phyloP scores from a whole-genome alignment of 2,329 filamentous ascomycete genomes.

The Dryadomyces quercivorus region DNA sequence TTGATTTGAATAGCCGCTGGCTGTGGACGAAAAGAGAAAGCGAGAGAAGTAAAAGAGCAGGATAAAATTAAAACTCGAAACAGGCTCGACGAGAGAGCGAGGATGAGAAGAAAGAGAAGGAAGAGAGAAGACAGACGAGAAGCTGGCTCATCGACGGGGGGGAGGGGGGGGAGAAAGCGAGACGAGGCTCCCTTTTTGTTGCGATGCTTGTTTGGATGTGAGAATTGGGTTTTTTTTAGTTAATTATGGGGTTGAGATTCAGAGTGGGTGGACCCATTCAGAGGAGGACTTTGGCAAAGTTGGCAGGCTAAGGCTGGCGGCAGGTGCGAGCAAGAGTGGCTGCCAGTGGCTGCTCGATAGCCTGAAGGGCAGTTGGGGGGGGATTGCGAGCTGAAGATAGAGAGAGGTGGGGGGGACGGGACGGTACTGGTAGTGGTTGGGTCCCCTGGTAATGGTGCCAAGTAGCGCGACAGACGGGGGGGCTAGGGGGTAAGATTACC shows the following conservation, averaged over 20 bases:
- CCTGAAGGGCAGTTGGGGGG: not conserved
- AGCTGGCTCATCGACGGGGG: not conserved
- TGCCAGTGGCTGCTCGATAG: not conserved
- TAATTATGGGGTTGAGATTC: slow-evolving; percentile 10
- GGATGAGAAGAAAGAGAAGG: not conserved
- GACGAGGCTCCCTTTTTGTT: slow-evolving; percentile 10
- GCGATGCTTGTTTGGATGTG: slow-evolving; percentile 5
- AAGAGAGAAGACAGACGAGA: slow-evolving; percentile 1
- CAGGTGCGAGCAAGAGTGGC: not conserved
- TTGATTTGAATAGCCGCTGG: too few species aligned
- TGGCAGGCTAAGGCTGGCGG: not conserved
- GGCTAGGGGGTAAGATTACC: not conserved
- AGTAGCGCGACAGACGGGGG: not conserved
- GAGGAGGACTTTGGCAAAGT: not conserved
- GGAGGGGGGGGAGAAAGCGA: slow-evolving; percentile 2
- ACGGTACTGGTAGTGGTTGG: not conserved
- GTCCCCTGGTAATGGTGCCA: not conserved
- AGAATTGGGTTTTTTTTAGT: slow-evolving; percentile 10
- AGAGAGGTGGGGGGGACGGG: not conserved
- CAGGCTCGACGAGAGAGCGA: not conserved
- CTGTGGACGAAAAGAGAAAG: not conserved
- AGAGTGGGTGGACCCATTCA: not conserved
- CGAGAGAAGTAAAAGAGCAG: not conserved
- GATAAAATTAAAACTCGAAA: not conserved
- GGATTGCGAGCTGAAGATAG: not conserved